Conservation (phyloP, 1,139 yeast species). For the Tardiomyces depauwii region DNA sequence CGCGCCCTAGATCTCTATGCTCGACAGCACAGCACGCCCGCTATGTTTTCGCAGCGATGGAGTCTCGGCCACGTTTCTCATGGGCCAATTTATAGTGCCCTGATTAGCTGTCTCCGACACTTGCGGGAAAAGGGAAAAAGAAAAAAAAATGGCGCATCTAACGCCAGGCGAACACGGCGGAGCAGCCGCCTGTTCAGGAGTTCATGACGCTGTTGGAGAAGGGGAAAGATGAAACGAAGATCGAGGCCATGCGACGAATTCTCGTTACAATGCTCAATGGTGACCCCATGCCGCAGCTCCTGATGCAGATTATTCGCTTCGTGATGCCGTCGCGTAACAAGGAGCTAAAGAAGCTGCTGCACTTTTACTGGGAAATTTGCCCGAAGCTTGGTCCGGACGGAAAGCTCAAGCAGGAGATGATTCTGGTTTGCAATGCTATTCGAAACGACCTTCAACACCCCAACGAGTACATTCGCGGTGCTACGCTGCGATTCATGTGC, state of each 20-base stretch:
- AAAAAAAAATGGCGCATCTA: slow-evolving; percentile 8
- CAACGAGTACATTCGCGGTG: slow-evolving; percentile 93
- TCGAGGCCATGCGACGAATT: slow-evolving; percentile 83
- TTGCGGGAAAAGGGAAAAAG: background rate
- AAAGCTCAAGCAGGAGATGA: slow-evolving; percentile 95
- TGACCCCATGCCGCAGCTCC: slow-evolving; percentile 84
- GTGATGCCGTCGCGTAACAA: slow-evolving; percentile 94
- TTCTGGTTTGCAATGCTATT: slow-evolving; percentile 93
- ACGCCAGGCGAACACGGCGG: slow-evolving; percentile 30
- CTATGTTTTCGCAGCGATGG: too few species aligned
- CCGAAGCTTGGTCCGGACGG: slow-evolving; percentile 85
- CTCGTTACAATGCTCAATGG: slow-evolving; percentile 85
- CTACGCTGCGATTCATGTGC: slow-evolving; percentile 81
- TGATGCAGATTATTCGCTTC: slow-evolving; percentile 94
- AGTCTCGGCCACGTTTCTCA: slow-evolving; percentile 1
- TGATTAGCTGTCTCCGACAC: background rate
- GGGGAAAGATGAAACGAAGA: slow-evolving; percentile 79
- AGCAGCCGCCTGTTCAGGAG: slow-evolving; percentile 63
- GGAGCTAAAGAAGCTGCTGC: slow-evolving; percentile 81
- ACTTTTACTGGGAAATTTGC: slow-evolving; percentile 97
- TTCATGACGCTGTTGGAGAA: slow-evolving; percentile 75
- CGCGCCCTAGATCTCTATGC: too few species aligned
- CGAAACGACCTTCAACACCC: slow-evolving; percentile 98
- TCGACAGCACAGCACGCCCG: too few species aligned
- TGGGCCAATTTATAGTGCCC: background rate